Evolutionary conservation across 768 basidiomycete species (phyloP), one percentile per base, ranked within the genome.

Genomic region (Gautieria morchelliformis): DNA sequence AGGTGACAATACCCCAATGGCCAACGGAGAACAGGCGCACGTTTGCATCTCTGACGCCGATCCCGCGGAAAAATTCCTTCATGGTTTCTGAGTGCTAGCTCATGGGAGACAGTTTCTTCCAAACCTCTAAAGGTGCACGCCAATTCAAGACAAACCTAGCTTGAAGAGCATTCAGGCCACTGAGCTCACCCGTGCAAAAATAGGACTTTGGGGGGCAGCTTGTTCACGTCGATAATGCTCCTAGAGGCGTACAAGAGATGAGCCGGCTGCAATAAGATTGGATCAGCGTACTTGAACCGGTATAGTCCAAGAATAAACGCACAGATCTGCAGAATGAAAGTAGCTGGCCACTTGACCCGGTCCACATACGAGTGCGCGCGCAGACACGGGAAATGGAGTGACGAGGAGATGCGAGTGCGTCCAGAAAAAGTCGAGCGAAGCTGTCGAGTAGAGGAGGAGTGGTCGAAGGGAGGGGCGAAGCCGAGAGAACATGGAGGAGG

Each of bases 41-140:
- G 27, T 40, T 44, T 20, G 56, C 58, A 46, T 59, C 45, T 22
- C 14, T 22, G 19, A 64, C 33, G 6, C 63, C 62, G 7, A 64
- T 61, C 6, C 63, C 63, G n/a, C 59, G 62, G 12, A 64, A 45
- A 3, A 64, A 27, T 44, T 64, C 63, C 53, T 64, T 64, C 62
- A 62, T 64, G 14, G 50, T 50, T 41, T 62, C 63, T 20, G 62
- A 63, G 35, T 64, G 63, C n/a, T n/a, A n/a, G n/a, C n/a, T 52
- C 44, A 45, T 61, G 55, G 12, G 53, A 32, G 24, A 62, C 59
- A 22, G 53, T 52, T 41, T 55, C 55, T 41, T 64, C 63, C 17
- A 64, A 59, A 17, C 63, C 63, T n/a, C 63, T 64, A 37, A 8
- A 39, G 8, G 35, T 17, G 46, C 9, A 30, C 14, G 11, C 14